These are phyloP conservation scores for Harringtonia lauricola DNA, from an alignment of 2,329 filamentous ascomycete species.

Conservation along the genomic window DNA sequence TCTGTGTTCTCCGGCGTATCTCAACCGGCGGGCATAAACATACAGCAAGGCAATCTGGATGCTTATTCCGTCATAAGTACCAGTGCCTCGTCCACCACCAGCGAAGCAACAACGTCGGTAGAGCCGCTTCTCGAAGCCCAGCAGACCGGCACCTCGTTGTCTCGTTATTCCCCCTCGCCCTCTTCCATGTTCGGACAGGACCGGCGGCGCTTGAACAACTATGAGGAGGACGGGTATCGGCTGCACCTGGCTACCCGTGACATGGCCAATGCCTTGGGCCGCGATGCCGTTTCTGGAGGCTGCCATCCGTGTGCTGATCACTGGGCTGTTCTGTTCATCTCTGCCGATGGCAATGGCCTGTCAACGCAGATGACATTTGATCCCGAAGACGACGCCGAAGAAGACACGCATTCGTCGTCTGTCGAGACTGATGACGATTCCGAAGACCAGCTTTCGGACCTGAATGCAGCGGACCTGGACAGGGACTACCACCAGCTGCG, in stretches of 20 bases:
- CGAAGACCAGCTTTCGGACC: constrained; percentile 45
- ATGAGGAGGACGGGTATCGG: constrained; percentile 54
- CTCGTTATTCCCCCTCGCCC: constrained; percentile 42
- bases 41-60: constrained; percentile 46
- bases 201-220: constrained; percentile 34
- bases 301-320: constrained; percentile 73
- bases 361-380: constrained; percentile 65
- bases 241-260: constrained; percentile 60
- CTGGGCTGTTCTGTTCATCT: constrained; percentile 75
- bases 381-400: constrained; percentile 51
- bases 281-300: constrained; percentile 52
- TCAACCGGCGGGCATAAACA: constrained; percentile 53
- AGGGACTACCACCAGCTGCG: constrained; percentile 74
- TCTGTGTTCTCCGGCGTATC: constrained; percentile 57
- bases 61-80: constrained; percentile 62
- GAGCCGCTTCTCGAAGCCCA: constrained; percentile 52
- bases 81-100: constrained; percentile 61
- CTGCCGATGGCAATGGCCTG: constrained; percentile 57
- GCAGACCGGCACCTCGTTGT: constrained; percentile 31
- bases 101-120: constrained; percentile 55
- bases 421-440: constrained; percentile 50
- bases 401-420: constrained; percentile 49
- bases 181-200: constrained; percentile 20
- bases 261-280: constrained; percentile 54
- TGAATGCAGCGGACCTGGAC: constrained; percentile 54